Evolutionary conservation across 1,139 yeast genomes (phyloP), one percentile per base, ranked within the genome.

Genomic region (Suhomyces panamericanus): DNA sequence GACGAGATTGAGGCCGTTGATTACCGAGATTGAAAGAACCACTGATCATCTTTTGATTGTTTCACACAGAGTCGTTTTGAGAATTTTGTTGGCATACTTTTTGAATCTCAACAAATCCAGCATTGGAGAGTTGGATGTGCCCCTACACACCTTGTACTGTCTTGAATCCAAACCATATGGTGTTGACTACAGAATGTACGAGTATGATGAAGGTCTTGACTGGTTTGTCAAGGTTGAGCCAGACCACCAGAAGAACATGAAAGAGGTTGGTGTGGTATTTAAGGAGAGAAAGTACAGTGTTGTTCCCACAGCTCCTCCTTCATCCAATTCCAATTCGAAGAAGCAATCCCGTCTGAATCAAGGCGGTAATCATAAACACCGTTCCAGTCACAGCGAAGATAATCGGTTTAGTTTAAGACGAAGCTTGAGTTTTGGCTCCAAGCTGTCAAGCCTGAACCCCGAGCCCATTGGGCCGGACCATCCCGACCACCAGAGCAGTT

Each of bases 91-190:
- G 44, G 96, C 96, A 0, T 93, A 93, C 63, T 93, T 89, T 57
- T 75, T 91, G 76, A 91, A 91, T 59, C 73, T 91, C 49, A 90
- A 85, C 54, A 80, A 90, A 49, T 87, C 87, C 29, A 77, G 88
- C 4, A 87, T 91, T 49, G 93, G 96, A 2, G 96, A 88, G 57
- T 73, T 91, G 51, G 98, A 91, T 64, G 95, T 91, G 7, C 98
- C 98, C 3, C 71, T 91, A 48, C 97, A 91, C 60, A 87, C 96
- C 5, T 82, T 91, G 26, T 91, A 90, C 59, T 82, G 93, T 52
- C 75, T 91, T 49, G 98, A 91, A 59, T 90, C 93, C 46, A 88
- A 87, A 59, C 97, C 98, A 0, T 91, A 89, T 63, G 99, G 98
- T 5, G 95, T 95, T 3, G 93, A 88, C 49, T 91, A 96, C 86